A percentile compares a stretch with the other conserved stretches of the same genome.
Evolutionary conservation across 2,329 filamentous ascomycete species (phyloP).

Genomic region (Intubia oerlemansii): DNA sequence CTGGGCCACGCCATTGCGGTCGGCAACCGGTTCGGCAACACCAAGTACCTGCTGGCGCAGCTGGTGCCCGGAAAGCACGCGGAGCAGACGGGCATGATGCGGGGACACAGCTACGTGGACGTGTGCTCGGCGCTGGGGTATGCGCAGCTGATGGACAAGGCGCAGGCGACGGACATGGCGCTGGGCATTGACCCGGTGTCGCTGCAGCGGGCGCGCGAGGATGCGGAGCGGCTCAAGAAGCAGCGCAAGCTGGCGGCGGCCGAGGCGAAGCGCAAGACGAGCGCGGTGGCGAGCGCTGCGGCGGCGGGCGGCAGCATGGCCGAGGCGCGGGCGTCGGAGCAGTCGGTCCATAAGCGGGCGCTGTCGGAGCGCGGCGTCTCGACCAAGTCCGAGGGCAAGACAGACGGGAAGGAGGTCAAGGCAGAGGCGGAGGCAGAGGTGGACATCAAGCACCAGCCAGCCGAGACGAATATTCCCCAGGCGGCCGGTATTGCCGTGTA

Average conservation of each 20-base stretch:
- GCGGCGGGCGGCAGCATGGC: conserved; percentile 24
- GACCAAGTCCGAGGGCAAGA: too few relatives aligned
- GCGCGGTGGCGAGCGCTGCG: conserved; percentile 18
- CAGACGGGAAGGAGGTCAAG: too few relatives aligned
- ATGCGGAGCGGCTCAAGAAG: conserved; percentile 3
- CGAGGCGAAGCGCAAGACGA: conserved; percentile 2
- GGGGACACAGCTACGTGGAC: conserved; percentile 49
- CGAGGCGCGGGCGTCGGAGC: conserved; percentile 12
- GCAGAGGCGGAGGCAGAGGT: too few relatives aligned
- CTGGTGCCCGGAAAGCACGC: conserved; percentile 64
- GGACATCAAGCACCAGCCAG: too few relatives aligned
- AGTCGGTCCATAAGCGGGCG: conserved; percentile 5
- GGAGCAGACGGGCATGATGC: conserved; percentile 37
- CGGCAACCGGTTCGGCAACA: conserved; percentile 79
- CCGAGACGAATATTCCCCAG: too few relatives aligned
- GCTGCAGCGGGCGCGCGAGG: conserved; percentile 18
- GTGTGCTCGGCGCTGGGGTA: conserved; percentile 44
- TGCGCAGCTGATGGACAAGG: conserved; percentile 34
- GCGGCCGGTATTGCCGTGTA: too few relatives aligned
- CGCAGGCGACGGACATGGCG: conserved; percentile 41
- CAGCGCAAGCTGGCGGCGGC: conserved; percentile 1
- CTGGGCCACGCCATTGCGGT: conserved; percentile 50
- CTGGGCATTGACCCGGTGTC: conserved; percentile 31
- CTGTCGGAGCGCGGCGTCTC: conserved; percentile 15
- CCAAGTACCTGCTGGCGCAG: conserved; percentile 74